Evolutionary conservation across 106 monocot genomes (phyloP).

Genomic region (Platanthera zijinensis): DNA sequence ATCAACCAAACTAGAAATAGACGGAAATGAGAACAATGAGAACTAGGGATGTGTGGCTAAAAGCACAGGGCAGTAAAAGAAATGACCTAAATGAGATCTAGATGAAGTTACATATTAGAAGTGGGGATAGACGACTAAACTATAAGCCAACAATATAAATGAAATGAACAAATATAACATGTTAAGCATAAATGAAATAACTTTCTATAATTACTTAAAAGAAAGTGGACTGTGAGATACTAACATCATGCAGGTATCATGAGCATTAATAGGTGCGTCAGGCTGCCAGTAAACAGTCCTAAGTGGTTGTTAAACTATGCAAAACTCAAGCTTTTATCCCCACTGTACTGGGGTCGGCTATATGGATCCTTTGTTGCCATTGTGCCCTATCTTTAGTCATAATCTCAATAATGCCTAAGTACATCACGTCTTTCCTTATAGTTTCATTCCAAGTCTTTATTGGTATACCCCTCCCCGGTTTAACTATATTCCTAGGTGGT

Average conservation of each 20-base stretch:
- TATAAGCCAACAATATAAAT: background rate
- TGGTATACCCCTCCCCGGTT: too few relatives aligned
- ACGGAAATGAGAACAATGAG: background rate
- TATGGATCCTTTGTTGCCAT: too few relatives aligned
- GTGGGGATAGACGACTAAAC: background rate
- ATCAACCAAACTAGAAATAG: background rate
- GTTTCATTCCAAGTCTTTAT: too few relatives aligned
- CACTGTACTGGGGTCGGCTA: too few relatives aligned
- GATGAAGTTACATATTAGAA: background rate
- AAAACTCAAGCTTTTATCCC: too few relatives aligned
- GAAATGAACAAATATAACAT: background rate
- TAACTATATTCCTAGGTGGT: background rate
- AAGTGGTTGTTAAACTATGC: background rate
- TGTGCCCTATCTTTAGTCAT: too few relatives aligned
- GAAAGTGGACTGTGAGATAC: background rate
- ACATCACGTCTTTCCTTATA: too few relatives aligned
- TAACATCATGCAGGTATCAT: background rate
- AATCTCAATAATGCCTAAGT: too few relatives aligned
- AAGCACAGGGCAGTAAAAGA: background rate
- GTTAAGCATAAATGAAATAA: background rate
- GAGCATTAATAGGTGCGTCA: background rate
- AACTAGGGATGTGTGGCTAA: background rate
- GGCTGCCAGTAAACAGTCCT: background rate
- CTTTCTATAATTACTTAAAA: background rate
- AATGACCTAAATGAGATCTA: background rate